These are phyloP conservation scores for Hypoxylon sp. DNA, from an alignment of 2,329 filamentous ascomycete species.

Conservation along the genomic window DNA sequence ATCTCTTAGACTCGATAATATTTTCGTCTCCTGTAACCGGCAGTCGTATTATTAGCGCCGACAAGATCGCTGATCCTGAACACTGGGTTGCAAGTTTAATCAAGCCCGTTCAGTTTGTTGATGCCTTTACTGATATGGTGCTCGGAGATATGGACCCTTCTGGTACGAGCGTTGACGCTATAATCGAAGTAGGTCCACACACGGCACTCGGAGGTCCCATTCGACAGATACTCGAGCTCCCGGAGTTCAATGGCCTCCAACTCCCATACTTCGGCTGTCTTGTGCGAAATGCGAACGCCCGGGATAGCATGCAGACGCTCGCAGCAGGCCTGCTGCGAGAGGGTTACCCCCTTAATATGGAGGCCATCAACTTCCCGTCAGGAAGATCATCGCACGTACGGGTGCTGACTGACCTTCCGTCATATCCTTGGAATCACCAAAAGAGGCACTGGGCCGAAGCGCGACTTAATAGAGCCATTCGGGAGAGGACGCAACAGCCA, in stretches of 20 bases:
- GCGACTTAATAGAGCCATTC: constrained; percentile 38
- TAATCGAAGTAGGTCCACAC: constrained; percentile 47
- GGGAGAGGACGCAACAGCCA: constrained; percentile 39
- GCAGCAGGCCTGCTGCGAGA: constrained; percentile 34
- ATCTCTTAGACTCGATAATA: background rate
- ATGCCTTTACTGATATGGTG: constrained; percentile 32
- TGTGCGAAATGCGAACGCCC: constrained; percentile 30
- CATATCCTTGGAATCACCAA: constrained; percentile 54
- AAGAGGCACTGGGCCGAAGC: constrained; percentile 47
- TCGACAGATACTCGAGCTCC: constrained; percentile 41
- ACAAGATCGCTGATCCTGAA: constrained; percentile 15
- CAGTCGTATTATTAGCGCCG: constrained; percentile 27
- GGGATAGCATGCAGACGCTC: constrained; percentile 40
- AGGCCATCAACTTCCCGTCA: constrained; percentile 35
- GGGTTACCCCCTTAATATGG: constrained; percentile 20
- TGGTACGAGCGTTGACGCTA: constrained; percentile 30
- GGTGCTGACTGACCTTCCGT: constrained; percentile 47
- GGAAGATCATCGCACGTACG: constrained; percentile 13
- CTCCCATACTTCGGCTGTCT: constrained; percentile 32
- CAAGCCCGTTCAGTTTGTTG: constrained; percentile 39
- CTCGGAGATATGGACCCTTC: background rate
- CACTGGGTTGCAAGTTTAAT: constrained; percentile 36
- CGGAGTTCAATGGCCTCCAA: constrained; percentile 7
- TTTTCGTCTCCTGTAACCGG: constrained; percentile 42
- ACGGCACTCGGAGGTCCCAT: constrained; percentile 43